Percentiles rank a stretch among this genome's conserved stretches.
These are phyloP conservation scores for Nannochloropsis granulata DNA, from an alignment of 108 stramenopile genomes.

Conservation along the genomic window DNA sequence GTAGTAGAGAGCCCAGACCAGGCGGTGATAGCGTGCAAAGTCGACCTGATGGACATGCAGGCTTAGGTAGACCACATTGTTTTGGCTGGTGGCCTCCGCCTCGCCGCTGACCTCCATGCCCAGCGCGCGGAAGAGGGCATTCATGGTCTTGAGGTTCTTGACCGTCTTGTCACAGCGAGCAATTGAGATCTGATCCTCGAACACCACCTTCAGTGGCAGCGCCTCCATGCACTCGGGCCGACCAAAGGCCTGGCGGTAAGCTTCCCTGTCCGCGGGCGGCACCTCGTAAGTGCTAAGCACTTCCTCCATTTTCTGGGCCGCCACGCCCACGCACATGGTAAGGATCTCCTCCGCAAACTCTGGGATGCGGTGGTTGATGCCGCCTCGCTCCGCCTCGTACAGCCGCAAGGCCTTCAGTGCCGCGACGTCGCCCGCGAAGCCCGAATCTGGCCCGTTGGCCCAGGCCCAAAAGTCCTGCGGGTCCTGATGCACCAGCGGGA, in stretches of 20 bases:
- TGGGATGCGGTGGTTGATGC: background rate
- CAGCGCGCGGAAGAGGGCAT: background rate
- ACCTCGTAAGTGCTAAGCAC: background rate
- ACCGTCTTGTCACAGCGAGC: background rate
- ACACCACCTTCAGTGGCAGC: background rate
- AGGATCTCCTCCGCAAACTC: background rate
- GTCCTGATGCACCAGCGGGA: background rate
- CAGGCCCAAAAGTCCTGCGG: background rate
- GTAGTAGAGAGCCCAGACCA: background rate
- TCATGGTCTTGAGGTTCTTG: background rate
- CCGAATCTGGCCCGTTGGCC: background rate
- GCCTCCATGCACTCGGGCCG: background rate
- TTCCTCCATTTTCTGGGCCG: background rate
- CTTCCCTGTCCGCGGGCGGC: background rate
- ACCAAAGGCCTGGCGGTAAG: background rate
- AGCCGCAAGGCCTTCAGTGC: background rate
- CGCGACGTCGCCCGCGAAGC: background rate
- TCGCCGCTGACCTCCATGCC: background rate
- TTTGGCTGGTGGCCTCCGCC: background rate
- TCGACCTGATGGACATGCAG: background rate
- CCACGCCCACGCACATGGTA: background rate
- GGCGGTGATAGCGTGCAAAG: background rate
- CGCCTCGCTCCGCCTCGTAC: background rate
- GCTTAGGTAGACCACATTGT: background rate
- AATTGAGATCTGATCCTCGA: background rate